Evolutionary conservation across 495 filamentous ascomycete species (phyloP), one percentile per base, ranked within the genome.

Genomic region (Amorphotheca resinae): DNA sequence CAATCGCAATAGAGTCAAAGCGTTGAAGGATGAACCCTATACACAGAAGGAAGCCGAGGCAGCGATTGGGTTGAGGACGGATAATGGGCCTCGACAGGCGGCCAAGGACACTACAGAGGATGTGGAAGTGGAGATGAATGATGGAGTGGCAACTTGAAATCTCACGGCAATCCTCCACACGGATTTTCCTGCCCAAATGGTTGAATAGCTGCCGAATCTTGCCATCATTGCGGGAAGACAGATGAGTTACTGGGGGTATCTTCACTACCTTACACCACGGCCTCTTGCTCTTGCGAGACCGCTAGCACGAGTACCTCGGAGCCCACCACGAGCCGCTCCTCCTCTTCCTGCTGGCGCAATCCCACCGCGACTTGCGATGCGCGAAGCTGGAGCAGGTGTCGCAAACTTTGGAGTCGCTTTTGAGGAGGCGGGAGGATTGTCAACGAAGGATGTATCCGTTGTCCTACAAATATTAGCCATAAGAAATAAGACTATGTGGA

Each of bases 401-500:
- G 73, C 56, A 54, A 79, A 77, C 49, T 76, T 82, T n/a, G 73
- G 65, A 2, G 77, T 61, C n/a, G 73, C 64, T 59, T 79, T 84
- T 4, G 79, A 77, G 15, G 78, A 77, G 25, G 70, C 75, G 1
- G 83, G 76, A 12, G 87, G 87, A 57, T 95, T 82, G 17, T 93
- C 87, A 18, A 95, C 77, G 54, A 95, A 98, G 9, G 86, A 87
- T 11, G 87, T 94, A 60, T 95, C 91, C 21, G 84, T 95, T 20
- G 89, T 95, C 68, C 86, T 91, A 51, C 5, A 50, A 33, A 38
- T 50, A 54, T 68, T 33, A 54, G 52, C n/a, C n/a, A 46, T n/a
- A n/a, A n/a, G n/a, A n/a, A 25, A 41, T 18, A 38, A 38, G 35
- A 38, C 16, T 28, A 23, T 11, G n/a, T 12, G 14, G 23, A 33